Evolutionary conservation across 2,329 filamentous ascomycete species (phyloP).

Genomic region (Ophiostoma montium): DNA sequence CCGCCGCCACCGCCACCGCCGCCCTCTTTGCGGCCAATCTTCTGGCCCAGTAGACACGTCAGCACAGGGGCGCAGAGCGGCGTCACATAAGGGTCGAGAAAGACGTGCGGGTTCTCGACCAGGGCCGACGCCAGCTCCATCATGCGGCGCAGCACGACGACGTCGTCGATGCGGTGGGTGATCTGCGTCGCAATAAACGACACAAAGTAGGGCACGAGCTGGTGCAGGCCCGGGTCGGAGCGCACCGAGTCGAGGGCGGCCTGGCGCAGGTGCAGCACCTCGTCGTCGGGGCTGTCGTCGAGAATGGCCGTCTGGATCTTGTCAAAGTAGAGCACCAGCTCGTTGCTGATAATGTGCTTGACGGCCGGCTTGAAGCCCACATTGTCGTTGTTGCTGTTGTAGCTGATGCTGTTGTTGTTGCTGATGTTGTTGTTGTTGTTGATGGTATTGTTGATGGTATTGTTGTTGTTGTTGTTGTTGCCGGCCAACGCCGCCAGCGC

Average conservation of each 20-base stretch:
- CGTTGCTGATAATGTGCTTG: conserved; percentile 91
- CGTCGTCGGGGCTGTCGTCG: conserved; percentile 74
- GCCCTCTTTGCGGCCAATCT: conserved; percentile 49
- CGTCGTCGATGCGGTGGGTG: conserved; percentile 80
- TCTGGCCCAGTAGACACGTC: conserved; percentile 77
- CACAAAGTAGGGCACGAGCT: conserved; percentile 91
- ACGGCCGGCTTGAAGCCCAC: conserved; percentile 77
- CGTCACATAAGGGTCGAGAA: conserved; percentile 48
- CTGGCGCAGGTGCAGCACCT: conserved; percentile 55
- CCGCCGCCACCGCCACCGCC: neutral
- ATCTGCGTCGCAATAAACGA: conserved; percentile 94
- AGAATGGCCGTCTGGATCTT: conserved; percentile 83
- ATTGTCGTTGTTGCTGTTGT: conserved; percentile 45
- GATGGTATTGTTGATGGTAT: too few species aligned
- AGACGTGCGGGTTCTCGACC: conserved; percentile 70
- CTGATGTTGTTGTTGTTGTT: too few species aligned
- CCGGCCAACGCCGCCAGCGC: conserved; percentile 56
- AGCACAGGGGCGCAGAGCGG: conserved; percentile 72
- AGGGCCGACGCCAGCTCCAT: conserved; percentile 80
- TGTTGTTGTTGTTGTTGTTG: too few species aligned
- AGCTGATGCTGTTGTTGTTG: too few species aligned
- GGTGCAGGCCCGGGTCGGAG: conserved; percentile 84
- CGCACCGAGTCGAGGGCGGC: conserved; percentile 76
- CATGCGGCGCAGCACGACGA: conserved; percentile 80
- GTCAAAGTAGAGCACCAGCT: conserved; percentile 92